phyloP scores from a whole-genome alignment of 2,329 filamentous ascomycete species.

The Phialophora chinensis region DNA sequence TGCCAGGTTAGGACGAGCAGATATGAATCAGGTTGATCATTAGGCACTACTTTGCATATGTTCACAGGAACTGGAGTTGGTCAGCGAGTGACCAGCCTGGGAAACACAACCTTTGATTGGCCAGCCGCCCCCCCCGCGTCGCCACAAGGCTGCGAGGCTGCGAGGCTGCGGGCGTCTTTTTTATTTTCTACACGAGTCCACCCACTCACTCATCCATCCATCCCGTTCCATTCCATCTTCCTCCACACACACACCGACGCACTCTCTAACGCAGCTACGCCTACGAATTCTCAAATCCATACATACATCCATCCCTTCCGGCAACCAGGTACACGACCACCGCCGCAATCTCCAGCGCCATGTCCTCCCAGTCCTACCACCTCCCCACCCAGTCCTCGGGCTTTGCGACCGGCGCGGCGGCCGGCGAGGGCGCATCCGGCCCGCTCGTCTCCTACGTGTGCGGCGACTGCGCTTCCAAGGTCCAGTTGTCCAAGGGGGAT shows the following conservation, averaged over 20 bases:
- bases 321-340: background rate
- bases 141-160: background rate
- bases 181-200: background rate
- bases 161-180: background rate
- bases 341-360: background rate
- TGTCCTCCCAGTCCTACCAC: constrained; percentile 69
- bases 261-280: background rate
- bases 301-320: too few relatives aligned
- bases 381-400: constrained; percentile 63
- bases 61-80: too few relatives aligned
- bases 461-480: constrained; percentile 82
- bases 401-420: constrained; percentile 50
- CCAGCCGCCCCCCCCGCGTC: too few relatives aligned
- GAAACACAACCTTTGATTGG: too few relatives aligned
- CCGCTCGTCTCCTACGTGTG: constrained; percentile 73
- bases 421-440: constrained; percentile 48
- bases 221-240: background rate
- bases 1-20: too few relatives aligned
- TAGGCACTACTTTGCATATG: too few relatives aligned
- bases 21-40: too few relatives aligned
- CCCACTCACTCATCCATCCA: background rate
- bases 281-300: background rate
- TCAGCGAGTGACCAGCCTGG: too few relatives aligned
- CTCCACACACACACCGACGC: background rate
- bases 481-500: constrained; percentile 76